Evolutionary conservation across 345 rosid genomes (phyloP), one percentile per base, ranked within the genome.

Genomic region (Cardamine resedifolia): DNA sequence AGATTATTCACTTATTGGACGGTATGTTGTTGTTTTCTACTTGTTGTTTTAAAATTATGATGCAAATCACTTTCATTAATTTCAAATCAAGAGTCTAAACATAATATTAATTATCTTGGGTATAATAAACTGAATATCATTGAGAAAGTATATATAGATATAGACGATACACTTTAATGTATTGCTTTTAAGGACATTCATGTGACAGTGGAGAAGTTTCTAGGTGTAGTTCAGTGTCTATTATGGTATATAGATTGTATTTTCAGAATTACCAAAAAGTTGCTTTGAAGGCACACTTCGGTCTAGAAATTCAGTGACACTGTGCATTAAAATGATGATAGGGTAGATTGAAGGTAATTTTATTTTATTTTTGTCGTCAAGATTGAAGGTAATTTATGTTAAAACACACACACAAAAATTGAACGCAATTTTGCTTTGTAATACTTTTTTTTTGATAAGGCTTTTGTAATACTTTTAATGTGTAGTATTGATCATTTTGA

Each of bases 1-100:
- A 82, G 99, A 73, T 74, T 96, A 63, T 96, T 96, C 84, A 92
- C 97, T 15, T 96, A 96, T 67, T 96, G 99, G 99, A 92, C 99
- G 68, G 99, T 91, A 70, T 80, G 85, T 48, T 81, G 50, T 64
- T 58, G 12, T 34, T 63, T 52, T 27, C 33, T 58, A 10, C 20
- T 58, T 30, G 2, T 19, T 61, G 0, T 9, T 33, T 36, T 48
- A 6, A 19, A 41, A 16, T 31, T 68, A 39, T 16, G 18, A 57
- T 73, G 49, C 60, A 59, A 28, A 52, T 12, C 26, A 67, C 2
- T 60, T 68, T 60, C 16, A 41, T 43, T 24, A 36, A 2, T 65
- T 47, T 24, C 11, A 62, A 27, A 39, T 52, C 14, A 43, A 30
- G 26, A 27, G 8, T 61, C 30, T 33, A 31, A 28, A 20, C 51